Evolutionary conservation across 331 rosid genomes (phyloP).

Genomic region (Spiraea crenata): DNA sequence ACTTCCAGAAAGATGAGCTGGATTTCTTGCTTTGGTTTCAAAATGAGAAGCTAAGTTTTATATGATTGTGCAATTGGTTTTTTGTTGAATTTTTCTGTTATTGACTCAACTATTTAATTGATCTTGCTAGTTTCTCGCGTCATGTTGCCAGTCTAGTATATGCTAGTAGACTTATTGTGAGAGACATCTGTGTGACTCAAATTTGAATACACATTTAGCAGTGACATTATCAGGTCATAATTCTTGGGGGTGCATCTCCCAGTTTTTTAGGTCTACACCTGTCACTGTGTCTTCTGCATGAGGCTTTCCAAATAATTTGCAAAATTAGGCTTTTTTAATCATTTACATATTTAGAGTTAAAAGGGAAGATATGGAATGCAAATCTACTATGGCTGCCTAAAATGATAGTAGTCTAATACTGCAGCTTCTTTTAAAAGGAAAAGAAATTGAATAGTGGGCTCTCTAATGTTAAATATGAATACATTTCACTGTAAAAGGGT

Average conservation of each 20-base stretch:
- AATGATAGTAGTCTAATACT: background rate
- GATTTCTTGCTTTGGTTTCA: constrained; percentile 6
- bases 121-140: background rate
- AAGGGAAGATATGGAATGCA: background rate
- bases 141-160: background rate
- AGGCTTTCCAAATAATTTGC: background rate
- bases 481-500: constrained; percentile 5
- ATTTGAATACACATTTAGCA: background rate
- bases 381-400: background rate
- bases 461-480: background rate
- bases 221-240: background rate
- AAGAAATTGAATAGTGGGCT: background rate
- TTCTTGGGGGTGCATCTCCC: background rate
- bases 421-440: background rate
- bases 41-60: background rate
- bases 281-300: background rate
- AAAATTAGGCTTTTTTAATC: no score
- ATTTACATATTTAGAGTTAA: background rate
- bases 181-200: background rate
- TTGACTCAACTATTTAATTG: constrained; percentile 2
- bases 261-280: background rate
- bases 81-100: no score
- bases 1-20: background rate
- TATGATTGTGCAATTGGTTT: background rate
- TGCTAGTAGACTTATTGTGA: background rate